These are phyloP conservation scores for Salix viminalis DNA, from an alignment of 345 rosid species.

Conservation along the genomic window DNA sequence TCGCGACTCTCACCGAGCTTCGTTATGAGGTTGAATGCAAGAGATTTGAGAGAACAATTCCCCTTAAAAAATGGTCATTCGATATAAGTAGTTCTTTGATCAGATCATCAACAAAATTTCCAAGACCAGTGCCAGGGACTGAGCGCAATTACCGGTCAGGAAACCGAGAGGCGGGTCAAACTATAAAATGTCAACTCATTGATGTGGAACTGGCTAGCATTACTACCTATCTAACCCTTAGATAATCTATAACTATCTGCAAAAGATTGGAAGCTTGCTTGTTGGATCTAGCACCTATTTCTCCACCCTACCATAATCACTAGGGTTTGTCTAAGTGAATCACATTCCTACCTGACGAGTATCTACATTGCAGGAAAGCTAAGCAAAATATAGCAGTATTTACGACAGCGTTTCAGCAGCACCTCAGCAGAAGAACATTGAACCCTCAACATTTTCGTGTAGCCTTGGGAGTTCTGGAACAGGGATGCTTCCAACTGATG, in stretches of 20 bases:
- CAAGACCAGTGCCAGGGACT: not conserved
- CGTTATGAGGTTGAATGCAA: not conserved
- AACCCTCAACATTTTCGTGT: constrained; percentile 43
- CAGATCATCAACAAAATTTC: no score
- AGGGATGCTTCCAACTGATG: constrained; percentile 26
- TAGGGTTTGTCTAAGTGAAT: not conserved
- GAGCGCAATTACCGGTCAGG: not conserved
- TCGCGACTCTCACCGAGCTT: not conserved
- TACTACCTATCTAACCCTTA: not conserved
- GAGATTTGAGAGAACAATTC: not conserved
- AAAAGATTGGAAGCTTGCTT: not conserved
- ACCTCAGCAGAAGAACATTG: constrained; percentile 85
- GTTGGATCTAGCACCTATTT: not conserved
- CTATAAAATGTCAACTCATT: not conserved
- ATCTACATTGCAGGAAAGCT: not conserved
- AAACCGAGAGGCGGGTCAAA: not conserved
- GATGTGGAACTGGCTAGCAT: not conserved
- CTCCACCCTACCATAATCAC: not conserved
- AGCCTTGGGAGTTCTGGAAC: constrained; percentile 68
- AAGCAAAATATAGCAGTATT: not conserved
- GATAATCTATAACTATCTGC: not conserved
- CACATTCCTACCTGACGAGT: not conserved
- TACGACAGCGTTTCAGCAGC: constrained; percentile 3
- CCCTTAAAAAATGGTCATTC: not conserved
- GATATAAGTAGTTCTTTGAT: no score